phyloP scores from a whole-genome alignment of 257 asterid genomes.

The Solanum tarapatanum region DNA sequence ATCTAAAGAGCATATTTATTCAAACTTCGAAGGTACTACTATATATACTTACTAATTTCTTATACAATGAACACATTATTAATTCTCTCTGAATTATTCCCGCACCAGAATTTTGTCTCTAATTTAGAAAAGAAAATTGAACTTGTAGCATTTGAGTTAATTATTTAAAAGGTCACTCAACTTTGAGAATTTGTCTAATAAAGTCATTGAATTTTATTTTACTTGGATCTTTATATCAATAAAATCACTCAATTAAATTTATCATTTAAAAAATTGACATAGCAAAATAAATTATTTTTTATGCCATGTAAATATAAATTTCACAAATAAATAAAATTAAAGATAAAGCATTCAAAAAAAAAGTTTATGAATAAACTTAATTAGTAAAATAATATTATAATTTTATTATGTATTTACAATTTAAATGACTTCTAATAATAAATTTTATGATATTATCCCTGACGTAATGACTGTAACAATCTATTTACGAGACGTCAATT shows the following conservation, averaged over 20 bases:
- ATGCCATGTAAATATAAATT: too few relatives aligned
- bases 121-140: not conserved
- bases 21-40: not conserved
- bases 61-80: not conserved
- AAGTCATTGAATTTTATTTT: too few relatives aligned
- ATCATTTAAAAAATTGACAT: too few relatives aligned
- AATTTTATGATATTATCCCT: too few relatives aligned
- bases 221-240: too few relatives aligned
- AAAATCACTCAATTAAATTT: too few relatives aligned
- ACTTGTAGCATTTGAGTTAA: not conserved
- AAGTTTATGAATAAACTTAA: not conserved
- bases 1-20: not conserved
- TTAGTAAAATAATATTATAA: not conserved
- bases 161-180: not conserved
- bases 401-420: too few relatives aligned
- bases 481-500: too few relatives aligned
- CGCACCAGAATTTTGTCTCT: not conserved
- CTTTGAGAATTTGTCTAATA: too few relatives aligned
- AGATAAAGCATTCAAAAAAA: not conserved
- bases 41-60: not conserved
- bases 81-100: not conserved
- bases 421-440: too few relatives aligned
- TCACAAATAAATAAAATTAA: not conserved
- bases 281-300: too few relatives aligned
- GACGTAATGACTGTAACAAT: too few relatives aligned